Evolutionary conservation across 2,329 filamentous ascomycete genomes (phyloP), one percentile per base, ranked within the genome.

Genomic region (Pseudogymnoascus sp.): DNA sequence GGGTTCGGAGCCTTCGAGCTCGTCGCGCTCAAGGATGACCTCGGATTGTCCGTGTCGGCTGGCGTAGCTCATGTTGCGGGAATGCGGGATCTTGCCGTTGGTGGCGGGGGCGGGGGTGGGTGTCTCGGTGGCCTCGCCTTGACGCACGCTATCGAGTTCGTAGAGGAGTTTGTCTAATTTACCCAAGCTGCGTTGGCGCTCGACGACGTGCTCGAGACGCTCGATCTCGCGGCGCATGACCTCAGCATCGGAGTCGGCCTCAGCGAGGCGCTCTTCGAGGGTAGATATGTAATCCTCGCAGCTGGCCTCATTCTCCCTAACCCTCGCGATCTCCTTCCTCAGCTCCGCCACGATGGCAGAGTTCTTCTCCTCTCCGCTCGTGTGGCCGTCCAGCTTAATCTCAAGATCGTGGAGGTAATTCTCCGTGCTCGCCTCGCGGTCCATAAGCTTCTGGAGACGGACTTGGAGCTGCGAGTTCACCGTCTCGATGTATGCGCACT

Each of bases 251-350:
- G 98, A 93, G 72, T 99, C 95, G 2, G 93, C 89, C 76, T 99
- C 95, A 0, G 95, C 95, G 7, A 99, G 83, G 21, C 93, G 89
- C 77, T 98, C 95, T 74, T 99, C 95, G 10, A 99, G 80, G 0
- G 93, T 98, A 0, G 93, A 96, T 62, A 99, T 98, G 75, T 99
- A 99, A 69, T 98, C 95, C 75, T 99, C 95, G 69, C 88, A 92
- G 41, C 89, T 89, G 3, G 88, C 85, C 78, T 99, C 95, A 70
- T 92, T 97, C 71, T 97, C 95, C 60, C 93, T 87, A 14, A 93
- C 85, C 45, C 93, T 88, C 23, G 89, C 82, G 66, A 99, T 88
- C 77, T 99, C 95, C 73, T 96, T 97, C 61, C 93, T 90, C 62
- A 99, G 80, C 74, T 98, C 92, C 61, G 86, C 79, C 65, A 98